Evolutionary conservation across 306 rosid species (phyloP).

Genomic region (Comarum palustre): DNA sequence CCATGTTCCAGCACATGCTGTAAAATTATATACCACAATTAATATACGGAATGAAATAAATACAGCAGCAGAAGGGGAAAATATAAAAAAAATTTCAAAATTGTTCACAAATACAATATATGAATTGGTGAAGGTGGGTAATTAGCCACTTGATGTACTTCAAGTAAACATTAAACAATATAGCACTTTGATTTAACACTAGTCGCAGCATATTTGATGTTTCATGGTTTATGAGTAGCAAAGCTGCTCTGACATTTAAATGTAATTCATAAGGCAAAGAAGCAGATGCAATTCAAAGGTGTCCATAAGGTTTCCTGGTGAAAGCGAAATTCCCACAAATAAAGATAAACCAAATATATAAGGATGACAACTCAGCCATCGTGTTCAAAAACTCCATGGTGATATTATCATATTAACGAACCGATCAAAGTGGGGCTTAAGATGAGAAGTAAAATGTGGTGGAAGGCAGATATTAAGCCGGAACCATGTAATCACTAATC

Average conservation of each 20-base stretch:
- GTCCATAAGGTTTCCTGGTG: neutral
- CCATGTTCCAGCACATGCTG: slow-evolving; percentile 95
- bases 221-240: neutral
- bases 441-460: neutral
- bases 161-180: neutral
- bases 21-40: slow-evolving; percentile 9
- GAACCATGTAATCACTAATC: neutral
- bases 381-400: neutral
- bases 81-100: neutral
- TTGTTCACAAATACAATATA: neutral
- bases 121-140: neutral
- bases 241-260: neutral
- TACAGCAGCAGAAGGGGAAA: neutral
- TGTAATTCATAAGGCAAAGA: neutral
- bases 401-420: neutral
- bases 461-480: neutral
- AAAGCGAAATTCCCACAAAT: neutral
- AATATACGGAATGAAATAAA: too few species aligned
- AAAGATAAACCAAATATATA: too few species aligned
- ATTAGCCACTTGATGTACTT: neutral
- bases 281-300: neutral
- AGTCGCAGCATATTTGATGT: neutral
- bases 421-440: neutral
- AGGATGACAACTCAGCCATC: neutral
- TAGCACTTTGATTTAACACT: neutral